Conservation (phyloP, 2,329 filamentous ascomycete species). For the Phaeosphaeria sp. region DNA sequence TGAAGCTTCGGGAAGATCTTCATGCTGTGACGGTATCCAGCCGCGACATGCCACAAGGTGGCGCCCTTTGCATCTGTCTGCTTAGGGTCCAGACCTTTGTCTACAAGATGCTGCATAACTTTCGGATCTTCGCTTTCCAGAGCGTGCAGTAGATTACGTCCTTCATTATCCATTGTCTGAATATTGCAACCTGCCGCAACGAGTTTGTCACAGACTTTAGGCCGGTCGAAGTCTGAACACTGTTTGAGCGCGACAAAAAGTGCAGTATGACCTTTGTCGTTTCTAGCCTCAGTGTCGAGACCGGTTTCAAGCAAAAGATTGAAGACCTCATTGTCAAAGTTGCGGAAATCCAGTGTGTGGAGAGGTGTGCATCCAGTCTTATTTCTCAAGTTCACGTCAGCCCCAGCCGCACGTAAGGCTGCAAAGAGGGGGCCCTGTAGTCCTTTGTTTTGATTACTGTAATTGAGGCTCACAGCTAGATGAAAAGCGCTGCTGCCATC, state of each 20-base stretch:
- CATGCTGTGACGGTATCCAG: neutral
- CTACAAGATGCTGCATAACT: slow-evolving; percentile 15
- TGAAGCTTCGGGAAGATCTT: neutral
- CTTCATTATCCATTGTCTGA: neutral
- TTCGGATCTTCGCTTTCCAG: neutral
- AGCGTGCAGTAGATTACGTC: neutral
- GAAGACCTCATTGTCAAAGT: neutral
- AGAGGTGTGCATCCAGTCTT: neutral
- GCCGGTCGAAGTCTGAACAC: neutral
- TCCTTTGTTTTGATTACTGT: neutral
- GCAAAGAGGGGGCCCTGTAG: neutral
- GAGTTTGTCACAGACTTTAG: neutral
- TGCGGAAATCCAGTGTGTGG: neutral
- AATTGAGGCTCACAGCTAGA: neutral
- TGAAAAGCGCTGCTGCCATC: slow-evolving; percentile 6
- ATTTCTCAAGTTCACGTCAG: neutral
- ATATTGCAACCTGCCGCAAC: neutral
- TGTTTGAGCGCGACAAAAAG: neutral
- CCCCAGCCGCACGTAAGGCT: neutral
- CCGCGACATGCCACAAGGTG: slow-evolving; percentile 7
- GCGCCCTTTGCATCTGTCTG: slow-evolving; percentile 3
- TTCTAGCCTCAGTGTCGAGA: neutral
- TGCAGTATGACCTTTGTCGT: neutral
- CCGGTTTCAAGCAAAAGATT: neutral
- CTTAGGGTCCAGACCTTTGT: slow-evolving; percentile 21